phyloP scores from a whole-genome alignment of 108 stramenopile genomes.

The Conticribra guillardii region DNA sequence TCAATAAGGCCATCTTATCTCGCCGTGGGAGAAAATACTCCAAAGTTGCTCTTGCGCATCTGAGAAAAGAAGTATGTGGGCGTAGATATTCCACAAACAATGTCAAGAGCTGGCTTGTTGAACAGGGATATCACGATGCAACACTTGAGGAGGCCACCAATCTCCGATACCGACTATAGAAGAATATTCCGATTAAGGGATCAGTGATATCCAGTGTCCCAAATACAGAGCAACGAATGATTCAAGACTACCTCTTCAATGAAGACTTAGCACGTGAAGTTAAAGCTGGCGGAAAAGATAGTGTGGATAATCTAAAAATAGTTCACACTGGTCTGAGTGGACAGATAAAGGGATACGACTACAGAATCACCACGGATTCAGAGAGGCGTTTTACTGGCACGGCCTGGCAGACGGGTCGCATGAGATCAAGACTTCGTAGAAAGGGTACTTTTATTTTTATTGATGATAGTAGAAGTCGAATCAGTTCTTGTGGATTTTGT shows the following conservation, averaged over 20 bases:
- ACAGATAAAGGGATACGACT: too few relatives aligned
- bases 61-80: too few relatives aligned
- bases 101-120: neutral
- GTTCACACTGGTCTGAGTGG: neutral
- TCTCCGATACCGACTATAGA: slow-evolving; percentile 1
- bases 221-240: neutral
- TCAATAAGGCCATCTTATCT: too few relatives aligned
- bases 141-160: slow-evolving; percentile 1
- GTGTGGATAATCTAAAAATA: neutral
- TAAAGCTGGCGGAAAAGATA: neutral
- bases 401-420: too few relatives aligned
- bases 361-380: too few relatives aligned
- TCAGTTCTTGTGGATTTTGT: too few relatives aligned
- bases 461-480: too few relatives aligned
- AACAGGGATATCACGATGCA: neutral
- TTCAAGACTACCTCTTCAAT: slow-evolving; percentile 1
- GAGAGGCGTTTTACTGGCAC: too few relatives aligned
- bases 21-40: too few relatives aligned
- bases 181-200: neutral
- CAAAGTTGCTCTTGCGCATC: too few relatives aligned
- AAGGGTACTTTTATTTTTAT: too few relatives aligned
- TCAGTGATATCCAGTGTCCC: neutral
- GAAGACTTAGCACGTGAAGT: neutral
- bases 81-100: neutral
- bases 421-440: too few relatives aligned